Evolutionary conservation across 352 stramenopile genomes (phyloP).

Genomic region (Globisporangium nagaii): DNA sequence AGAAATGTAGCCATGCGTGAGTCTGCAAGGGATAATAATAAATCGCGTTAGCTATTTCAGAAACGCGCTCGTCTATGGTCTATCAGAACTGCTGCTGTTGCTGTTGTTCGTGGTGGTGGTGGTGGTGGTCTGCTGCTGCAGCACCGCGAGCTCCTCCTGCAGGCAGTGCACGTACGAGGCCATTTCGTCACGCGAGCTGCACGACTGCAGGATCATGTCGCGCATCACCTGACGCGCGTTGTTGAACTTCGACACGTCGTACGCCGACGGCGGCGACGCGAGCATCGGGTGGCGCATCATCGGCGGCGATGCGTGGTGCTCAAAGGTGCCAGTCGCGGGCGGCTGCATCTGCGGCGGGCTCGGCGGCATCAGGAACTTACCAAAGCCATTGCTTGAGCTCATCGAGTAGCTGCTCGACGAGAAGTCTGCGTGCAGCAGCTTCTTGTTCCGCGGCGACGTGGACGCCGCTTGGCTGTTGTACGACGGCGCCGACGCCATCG

Average conservation of each 20-base stretch:
- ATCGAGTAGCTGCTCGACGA: conserved; percentile 4
- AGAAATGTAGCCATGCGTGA: neutral
- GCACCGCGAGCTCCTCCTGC: conserved; percentile 41
- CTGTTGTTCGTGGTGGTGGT: neutral
- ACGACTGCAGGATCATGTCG: conserved; percentile 50
- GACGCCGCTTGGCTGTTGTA: conserved; percentile 39
- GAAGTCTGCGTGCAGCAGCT: conserved; percentile 31
- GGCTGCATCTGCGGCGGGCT: neutral
- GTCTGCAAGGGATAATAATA: conserved; percentile 11
- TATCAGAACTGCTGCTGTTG: too few relatives aligned
- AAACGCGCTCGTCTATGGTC: too few relatives aligned
- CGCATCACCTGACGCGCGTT: conserved; percentile 33
- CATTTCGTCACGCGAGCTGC: conserved; percentile 41
- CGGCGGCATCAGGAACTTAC: conserved; percentile 6
- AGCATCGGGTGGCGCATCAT: conserved; percentile 29
- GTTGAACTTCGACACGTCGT: conserved; percentile 24
- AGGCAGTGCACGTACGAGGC: conserved; percentile 49
- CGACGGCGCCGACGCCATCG: conserved; percentile 23
- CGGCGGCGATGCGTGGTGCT: conserved; percentile 1
- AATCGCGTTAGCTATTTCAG: too few relatives aligned
- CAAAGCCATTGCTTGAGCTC: neutral
- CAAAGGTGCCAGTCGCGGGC: neutral
- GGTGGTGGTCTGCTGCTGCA: conserved; percentile 24
- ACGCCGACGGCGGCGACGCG: neutral
- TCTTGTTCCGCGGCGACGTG: conserved; percentile 40